These are phyloP conservation scores for Dipodascopsis uninucleata DNA, from an alignment of 805 yeast species.

Conservation along the genomic window DNA sequence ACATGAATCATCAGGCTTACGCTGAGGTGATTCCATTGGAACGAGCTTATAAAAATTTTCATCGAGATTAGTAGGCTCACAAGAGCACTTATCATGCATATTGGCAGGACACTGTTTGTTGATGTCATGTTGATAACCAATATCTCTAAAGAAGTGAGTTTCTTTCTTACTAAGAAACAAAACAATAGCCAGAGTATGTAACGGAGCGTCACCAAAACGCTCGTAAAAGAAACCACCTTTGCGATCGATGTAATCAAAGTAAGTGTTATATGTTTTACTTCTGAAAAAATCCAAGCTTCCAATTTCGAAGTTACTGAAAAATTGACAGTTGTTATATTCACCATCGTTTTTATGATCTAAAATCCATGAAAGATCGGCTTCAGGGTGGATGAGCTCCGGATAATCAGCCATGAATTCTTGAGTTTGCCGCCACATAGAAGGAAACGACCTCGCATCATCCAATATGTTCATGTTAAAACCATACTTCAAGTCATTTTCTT, in stretches of 20 bases:
- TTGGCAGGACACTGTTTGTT: slow-evolving; percentile 26
- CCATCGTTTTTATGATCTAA: slow-evolving; percentile 59
- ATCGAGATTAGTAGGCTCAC: slow-evolving; percentile 26
- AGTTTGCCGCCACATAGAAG: slow-evolving; percentile 57
- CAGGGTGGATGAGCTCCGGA: slow-evolving; percentile 56
- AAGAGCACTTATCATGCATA: slow-evolving; percentile 24
- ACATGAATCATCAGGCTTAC: slow-evolving; percentile 27
- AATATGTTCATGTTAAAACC: slow-evolving; percentile 40
- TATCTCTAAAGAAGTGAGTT: slow-evolving; percentile 57
- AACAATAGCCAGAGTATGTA: slow-evolving; percentile 62
- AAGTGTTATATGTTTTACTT: slow-evolving; percentile 50
- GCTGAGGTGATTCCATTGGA: slow-evolving; percentile 28
- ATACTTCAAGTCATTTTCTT: slow-evolving; percentile 65
- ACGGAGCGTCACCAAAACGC: slow-evolving; percentile 78
- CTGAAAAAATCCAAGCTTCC: slow-evolving; percentile 58
- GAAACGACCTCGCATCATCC: slow-evolving; percentile 37
- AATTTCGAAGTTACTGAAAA: slow-evolving; percentile 74
- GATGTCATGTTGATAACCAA: slow-evolving; percentile 52
- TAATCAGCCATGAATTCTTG: slow-evolving; percentile 44
- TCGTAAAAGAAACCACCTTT: slow-evolving; percentile 70
- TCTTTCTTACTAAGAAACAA: slow-evolving; percentile 50
- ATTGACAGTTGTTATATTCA: slow-evolving; percentile 71
- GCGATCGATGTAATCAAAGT: slow-evolving; percentile 54
- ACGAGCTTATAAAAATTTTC: slow-evolving; percentile 28
- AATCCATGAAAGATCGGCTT: slow-evolving; percentile 35